Percentiles rank a stretch among this genome's conserved stretches.
Conservation (phyloP, 495 filamentous ascomycete species). For the Bombardia bombarda region DNA sequence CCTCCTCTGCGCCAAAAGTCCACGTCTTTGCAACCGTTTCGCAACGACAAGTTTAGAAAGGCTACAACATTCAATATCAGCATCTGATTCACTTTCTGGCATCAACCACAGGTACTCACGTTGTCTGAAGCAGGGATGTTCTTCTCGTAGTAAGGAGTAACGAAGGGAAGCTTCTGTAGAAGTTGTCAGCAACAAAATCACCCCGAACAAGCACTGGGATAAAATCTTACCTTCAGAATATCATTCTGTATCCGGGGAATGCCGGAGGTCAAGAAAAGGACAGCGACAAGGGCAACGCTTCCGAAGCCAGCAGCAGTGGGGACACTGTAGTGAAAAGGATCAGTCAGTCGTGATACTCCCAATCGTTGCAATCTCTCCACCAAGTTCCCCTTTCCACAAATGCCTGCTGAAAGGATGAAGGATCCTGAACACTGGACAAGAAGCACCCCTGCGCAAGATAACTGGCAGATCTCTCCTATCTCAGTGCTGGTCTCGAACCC, state of each 20-base stretch:
- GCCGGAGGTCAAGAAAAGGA: conserved; percentile 53
- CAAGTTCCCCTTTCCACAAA: no score
- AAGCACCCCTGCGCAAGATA: no score
- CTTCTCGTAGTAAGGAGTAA: conserved; percentile 39
- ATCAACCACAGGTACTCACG: conserved; percentile 23
- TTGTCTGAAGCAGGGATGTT: conserved; percentile 54
- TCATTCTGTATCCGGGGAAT: conserved; percentile 48
- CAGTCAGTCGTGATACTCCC: no score
- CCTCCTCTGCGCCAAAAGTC: no score
- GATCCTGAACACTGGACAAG: no score
- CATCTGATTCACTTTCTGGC: no score
- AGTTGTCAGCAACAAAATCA: conserved; percentile 9
- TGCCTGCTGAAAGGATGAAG: no score
- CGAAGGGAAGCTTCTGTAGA: conserved; percentile 44
- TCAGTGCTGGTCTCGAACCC: no score
- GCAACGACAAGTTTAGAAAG: conserved; percentile 43
- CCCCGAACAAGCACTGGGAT: neutral
- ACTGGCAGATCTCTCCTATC: no score
- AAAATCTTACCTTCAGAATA: conserved; percentile 36
- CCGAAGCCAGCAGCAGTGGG: conserved; percentile 41
- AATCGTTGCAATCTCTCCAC: no score
- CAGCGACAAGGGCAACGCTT: conserved; percentile 45
- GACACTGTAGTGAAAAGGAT: conserved; percentile 27
- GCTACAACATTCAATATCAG: no score
- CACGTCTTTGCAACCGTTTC: no score